Conservation (phyloP, 805 yeast species). For the Peterozyma xylosa region DNA sequence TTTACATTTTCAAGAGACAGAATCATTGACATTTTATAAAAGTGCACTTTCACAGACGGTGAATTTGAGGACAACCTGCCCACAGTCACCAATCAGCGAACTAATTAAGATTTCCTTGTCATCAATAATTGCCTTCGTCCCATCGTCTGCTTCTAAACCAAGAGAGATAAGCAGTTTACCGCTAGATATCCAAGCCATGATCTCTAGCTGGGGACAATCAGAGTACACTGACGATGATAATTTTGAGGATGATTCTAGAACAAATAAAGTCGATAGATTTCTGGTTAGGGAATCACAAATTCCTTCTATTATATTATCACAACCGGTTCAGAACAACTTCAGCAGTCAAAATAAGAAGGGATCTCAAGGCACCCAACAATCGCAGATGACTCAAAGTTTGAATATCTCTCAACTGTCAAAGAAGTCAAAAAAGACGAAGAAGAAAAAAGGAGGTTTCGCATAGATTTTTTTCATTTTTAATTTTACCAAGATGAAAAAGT, state of each 20-base stretch:
- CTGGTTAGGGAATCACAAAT: neutral
- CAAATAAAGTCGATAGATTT: neutral
- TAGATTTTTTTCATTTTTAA: slow-evolving; percentile 19
- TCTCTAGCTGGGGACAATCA: neutral
- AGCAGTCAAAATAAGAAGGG: neutral
- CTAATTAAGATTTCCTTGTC: no score
- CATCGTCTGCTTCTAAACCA: neutral
- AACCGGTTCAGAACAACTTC: neutral
- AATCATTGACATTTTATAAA: slow-evolving; percentile 10
- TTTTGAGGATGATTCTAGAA: neutral
- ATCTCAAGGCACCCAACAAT: neutral
- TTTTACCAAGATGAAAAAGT: no score
- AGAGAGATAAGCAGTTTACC: neutral
- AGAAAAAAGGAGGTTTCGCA: slow-evolving; percentile 43
- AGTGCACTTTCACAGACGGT: neutral
- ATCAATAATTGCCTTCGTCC: no score
- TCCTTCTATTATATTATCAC: neutral
- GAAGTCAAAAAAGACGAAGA: slow-evolving; percentile 24
- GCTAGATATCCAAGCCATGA: neutral
- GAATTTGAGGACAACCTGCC: neutral
- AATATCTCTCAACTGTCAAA: neutral
- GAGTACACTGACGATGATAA: neutral
- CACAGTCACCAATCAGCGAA: neutral
- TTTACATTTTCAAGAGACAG: slow-evolving; percentile 14
- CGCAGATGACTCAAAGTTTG: neutral